A percentile compares a stretch with the other conserved stretches of the same genome.
Conservation (phyloP, 2,329 filamentous ascomycete genomes). For the Pleurostoma richardsiae region DNA sequence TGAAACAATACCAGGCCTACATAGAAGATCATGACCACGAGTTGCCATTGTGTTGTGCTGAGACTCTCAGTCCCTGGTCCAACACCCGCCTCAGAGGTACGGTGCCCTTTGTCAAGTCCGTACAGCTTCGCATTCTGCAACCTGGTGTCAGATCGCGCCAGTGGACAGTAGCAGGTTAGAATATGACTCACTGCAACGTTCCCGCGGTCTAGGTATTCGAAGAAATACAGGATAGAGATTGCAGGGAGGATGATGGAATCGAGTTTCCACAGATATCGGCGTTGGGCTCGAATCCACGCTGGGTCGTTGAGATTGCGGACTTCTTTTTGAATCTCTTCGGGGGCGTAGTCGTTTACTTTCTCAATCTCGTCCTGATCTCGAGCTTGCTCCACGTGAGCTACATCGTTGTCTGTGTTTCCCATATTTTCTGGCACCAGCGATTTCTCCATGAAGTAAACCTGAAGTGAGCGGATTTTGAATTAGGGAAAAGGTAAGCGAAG, state of each 20-base stretch:
- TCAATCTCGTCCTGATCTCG: background rate
- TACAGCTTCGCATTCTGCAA: constrained; percentile 10
- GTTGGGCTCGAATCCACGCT: constrained; percentile 7
- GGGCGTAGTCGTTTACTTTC: constrained; percentile 4
- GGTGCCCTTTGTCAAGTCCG: constrained; percentile 7
- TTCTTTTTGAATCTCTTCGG: constrained; percentile 7
- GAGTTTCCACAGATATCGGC: constrained; percentile 8
- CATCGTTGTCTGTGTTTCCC: constrained; percentile 1
- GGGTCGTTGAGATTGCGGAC: constrained; percentile 7
- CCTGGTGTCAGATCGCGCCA: background rate
- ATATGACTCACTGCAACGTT: constrained; percentile 8
- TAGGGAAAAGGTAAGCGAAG: background rate
- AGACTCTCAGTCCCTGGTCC: constrained; percentile 6
- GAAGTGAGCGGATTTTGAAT: background rate
- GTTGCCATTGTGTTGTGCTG: constrained; percentile 6
- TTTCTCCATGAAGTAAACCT: background rate
- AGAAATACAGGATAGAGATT: constrained; percentile 10
- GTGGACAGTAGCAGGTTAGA: background rate
- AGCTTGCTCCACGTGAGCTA: constrained; percentile 5
- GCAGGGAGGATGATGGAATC: constrained; percentile 10
- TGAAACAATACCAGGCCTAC: constrained; percentile 12
- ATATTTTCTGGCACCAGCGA: background rate
- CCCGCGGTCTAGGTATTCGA: constrained; percentile 10
- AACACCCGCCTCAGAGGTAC: constrained; percentile 4
- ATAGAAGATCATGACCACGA: constrained; percentile 12